Percentiles rank a stretch among this genome's conserved stretches.
These are phyloP conservation scores for Camptophora hylomeconis DNA, from an alignment of 2,329 filamentous ascomycete genomes.

Conservation along the genomic window DNA sequence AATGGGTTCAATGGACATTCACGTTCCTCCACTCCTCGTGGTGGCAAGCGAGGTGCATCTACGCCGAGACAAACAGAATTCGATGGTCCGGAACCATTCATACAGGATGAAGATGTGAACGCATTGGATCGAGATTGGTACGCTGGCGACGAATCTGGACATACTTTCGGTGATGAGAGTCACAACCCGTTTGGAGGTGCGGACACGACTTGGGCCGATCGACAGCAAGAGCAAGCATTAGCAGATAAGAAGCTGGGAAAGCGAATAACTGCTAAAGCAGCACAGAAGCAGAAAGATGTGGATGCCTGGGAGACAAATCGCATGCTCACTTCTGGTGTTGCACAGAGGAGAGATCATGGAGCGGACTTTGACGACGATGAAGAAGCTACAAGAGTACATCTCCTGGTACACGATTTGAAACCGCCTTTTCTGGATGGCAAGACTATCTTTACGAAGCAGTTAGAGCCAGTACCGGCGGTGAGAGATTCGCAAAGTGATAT, in stretches of 20 bases:
- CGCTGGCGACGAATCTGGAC: constrained; percentile 68
- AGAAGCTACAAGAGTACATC: constrained; percentile 75
- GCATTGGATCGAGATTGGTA: constrained; percentile 90
- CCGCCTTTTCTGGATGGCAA: constrained; percentile 91
- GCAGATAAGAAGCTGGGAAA: constrained; percentile 68
- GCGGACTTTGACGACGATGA: constrained; percentile 82
- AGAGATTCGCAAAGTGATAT: constrained; percentile 93
- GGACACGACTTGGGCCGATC: constrained; percentile 59
- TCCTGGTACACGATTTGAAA: constrained; percentile 84
- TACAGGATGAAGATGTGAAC: constrained; percentile 55
- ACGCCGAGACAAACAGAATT: constrained; percentile 41
- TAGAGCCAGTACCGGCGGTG: constrained; percentile 88
- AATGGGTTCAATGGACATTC: constrained; percentile 11
- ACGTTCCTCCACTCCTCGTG: constrained; percentile 24
- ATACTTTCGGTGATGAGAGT: constrained; percentile 79
- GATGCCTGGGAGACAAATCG: constrained; percentile 98
- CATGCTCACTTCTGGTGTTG: constrained; percentile 92
- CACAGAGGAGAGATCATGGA: constrained; percentile 71
- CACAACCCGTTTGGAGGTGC: constrained; percentile 81
- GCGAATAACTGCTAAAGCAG: constrained; percentile 56
- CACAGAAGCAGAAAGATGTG: constrained; percentile 84
- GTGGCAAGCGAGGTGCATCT: constrained; percentile 19
- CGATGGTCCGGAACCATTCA: constrained; percentile 48
- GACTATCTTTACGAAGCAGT: constrained; percentile 92
- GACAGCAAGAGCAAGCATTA: constrained; percentile 59